Conservation (phyloP, 306 rosid species). For the Lathyrus oleraceus region DNA sequence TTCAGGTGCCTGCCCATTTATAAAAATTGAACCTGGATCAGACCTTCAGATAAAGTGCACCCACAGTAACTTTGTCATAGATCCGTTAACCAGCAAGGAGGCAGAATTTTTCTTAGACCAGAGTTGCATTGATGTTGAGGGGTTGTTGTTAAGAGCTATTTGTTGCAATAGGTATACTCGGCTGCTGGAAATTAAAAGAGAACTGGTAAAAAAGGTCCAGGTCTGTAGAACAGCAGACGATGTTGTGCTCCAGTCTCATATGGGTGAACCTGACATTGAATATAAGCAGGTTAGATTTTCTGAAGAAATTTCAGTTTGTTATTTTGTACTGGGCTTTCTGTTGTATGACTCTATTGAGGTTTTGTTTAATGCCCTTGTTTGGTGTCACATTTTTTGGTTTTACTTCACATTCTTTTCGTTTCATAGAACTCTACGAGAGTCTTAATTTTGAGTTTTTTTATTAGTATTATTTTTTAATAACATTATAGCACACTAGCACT, state of each 20-base stretch:
- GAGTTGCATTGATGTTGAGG: conserved; percentile 92
- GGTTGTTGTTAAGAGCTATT: conserved; percentile 84
- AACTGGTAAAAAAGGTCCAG: conserved; percentile 70
- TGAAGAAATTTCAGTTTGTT: conserved; percentile 18
- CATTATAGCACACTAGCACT: background rate
- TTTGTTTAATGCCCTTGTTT: conserved; percentile 12
- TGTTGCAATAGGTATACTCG: conserved; percentile 89
- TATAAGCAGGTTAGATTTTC: conserved; percentile 60
- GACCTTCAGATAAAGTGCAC: conserved; percentile 84
- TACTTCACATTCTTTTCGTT: conserved; percentile 14
- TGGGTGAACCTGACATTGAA: conserved; percentile 61
- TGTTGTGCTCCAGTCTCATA: conserved; percentile 65
- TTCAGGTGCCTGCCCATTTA: conserved; percentile 67
- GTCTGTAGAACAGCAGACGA: conserved; percentile 70
- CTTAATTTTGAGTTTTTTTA: conserved; percentile 3
- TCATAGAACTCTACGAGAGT: conserved; percentile 16
- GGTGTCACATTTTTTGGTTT: background rate
- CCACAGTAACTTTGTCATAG: conserved; percentile 86
- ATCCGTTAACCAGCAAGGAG: conserved; percentile 84
- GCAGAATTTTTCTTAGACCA: conserved; percentile 83
- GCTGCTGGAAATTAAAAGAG: conserved; percentile 89
- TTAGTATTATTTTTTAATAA: background rate
- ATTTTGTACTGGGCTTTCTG: background rate
- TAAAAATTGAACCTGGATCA: conserved; percentile 88
- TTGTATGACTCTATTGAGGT: conserved; percentile 2